Evolutionary conservation across 306 rosid species (phyloP), one percentile per base, ranked within the genome.

Genomic region (Cyamopsis tetragonoloba): DNA sequence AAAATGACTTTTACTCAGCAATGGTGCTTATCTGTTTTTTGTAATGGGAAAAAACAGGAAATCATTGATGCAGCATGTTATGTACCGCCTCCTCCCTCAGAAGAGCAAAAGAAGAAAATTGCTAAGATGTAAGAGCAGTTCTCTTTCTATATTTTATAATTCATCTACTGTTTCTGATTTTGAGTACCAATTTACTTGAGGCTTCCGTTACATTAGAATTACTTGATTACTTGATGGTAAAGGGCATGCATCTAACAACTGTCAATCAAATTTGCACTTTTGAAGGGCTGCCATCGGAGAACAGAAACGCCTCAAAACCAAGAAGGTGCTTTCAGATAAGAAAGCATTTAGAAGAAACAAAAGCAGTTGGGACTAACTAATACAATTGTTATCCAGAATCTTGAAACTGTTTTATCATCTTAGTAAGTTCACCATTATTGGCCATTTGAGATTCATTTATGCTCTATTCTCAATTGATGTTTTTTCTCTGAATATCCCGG

Each of bases 31-130:
- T 44, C 24, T 66, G 28, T 57, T 50, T 75, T 7, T 53, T 39
- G n/a, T 44, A 20, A 22, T 62, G 51, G 61, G 39, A 27, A 73
- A 78, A 75, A 81, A 62, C 46, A 92, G 96, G 91, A 84, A 71
- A 92, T 92, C 62, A 92, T 89, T 68, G 93, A 92, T 75, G 96
- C 98, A 49, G 96, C 98, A 59, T 76, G 93, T 6, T 89, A 92
- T 79, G 96, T 92, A 57, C 98, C 96, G 18, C 98, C 98, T 34
- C 98, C 96, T 75, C 96, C 98, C 70, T 87, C 98, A 8, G 96
- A 86, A 75, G 98, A 87, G 73, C 96, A 89, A 80, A 92, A 92
- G 88, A 92, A 89, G 88, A 92, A 89, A 82, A 86, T 92, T 30
- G 91, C 88, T 3, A 89, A 92, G 83, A 43, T 89, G 98, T 92